These are phyloP conservation scores for Pleurotus djamor DNA, from an alignment of 768 basidiomycete species.

Conservation along the genomic window DNA sequence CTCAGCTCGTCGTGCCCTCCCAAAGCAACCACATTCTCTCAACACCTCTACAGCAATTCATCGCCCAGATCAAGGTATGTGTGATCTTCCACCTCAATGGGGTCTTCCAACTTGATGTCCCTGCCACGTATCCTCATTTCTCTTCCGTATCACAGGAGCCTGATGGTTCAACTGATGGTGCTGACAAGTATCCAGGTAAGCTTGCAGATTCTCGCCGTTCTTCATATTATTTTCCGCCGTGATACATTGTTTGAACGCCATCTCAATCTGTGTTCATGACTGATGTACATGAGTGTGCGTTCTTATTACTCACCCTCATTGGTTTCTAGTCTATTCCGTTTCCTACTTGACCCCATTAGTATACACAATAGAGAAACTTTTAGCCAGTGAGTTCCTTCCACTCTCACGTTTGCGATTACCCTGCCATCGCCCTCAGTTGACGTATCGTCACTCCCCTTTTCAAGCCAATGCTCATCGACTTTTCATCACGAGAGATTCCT, in stretches of 20 bases:
- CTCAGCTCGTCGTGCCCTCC: slow-evolving; percentile 73
- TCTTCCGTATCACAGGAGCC: slow-evolving; percentile 42
- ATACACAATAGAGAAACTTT: slow-evolving; percentile 76
- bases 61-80: slow-evolving; percentile 68
- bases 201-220: background rate
- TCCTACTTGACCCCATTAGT: slow-evolving; percentile 58
- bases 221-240: background rate
- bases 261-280: too few species aligned
- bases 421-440: slow-evolving; percentile 5
- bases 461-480: slow-evolving; percentile 82
- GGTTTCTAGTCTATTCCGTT: slow-evolving; percentile 67
- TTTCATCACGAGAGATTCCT: slow-evolving; percentile 69
- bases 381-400: slow-evolving; percentile 59
- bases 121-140: background rate
- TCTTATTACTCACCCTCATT: too few species aligned
- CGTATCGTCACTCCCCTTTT: background rate
- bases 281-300: too few species aligned
- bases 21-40: slow-evolving; percentile 77
- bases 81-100: background rate
- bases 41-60: slow-evolving; percentile 66
- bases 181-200: slow-evolving; percentile 74
- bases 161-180: slow-evolving; percentile 77
- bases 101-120: background rate
- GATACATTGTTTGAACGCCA: too few species aligned
- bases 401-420: background rate